phyloP scores from a whole-genome alignment of 257 asterid genomes.

The Nicotiana knightiana region DNA sequence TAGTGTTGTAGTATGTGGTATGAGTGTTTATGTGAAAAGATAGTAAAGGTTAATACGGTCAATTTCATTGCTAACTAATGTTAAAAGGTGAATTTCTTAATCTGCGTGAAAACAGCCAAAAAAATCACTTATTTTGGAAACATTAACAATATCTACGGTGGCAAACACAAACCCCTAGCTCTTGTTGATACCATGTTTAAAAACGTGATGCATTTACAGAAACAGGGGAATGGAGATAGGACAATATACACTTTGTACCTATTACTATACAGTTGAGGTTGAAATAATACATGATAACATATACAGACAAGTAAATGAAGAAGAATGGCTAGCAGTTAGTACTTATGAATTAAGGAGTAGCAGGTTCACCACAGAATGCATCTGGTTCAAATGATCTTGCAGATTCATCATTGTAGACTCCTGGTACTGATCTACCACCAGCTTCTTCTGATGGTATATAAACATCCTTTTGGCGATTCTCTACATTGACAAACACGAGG shows the following conservation, averaged over 20 bases:
- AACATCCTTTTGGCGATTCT: slow-evolving; percentile 24
- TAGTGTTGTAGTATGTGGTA: too few species aligned
- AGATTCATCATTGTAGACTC: slow-evolving; percentile 81
- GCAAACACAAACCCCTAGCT: too few species aligned
- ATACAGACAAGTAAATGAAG: background rate
- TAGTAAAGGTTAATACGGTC: too few species aligned
- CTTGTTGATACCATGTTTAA: too few species aligned
- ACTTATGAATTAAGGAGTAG: slow-evolving; percentile 7
- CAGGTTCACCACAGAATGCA: slow-evolving; percentile 76
- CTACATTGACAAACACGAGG: slow-evolving; percentile 33
- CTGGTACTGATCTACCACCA: slow-evolving; percentile 58
- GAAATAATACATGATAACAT: background rate
- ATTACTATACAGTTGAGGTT: background rate
- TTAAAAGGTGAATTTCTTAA: too few species aligned
- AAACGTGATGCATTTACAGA: background rate
- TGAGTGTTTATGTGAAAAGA: too few species aligned
- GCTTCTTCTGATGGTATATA: slow-evolving; percentile 28
- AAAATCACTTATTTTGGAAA: too few species aligned
- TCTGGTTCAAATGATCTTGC: slow-evolving; percentile 83
- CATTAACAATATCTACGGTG: too few species aligned
- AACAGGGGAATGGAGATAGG: background rate
- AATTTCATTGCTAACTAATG: too few species aligned
- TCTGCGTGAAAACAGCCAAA: too few species aligned
- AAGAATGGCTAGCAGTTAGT: background rate
- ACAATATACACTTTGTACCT: background rate